phyloP scores from a whole-genome alignment of 164 flowering plant species.

The Santalum album region DNA sequence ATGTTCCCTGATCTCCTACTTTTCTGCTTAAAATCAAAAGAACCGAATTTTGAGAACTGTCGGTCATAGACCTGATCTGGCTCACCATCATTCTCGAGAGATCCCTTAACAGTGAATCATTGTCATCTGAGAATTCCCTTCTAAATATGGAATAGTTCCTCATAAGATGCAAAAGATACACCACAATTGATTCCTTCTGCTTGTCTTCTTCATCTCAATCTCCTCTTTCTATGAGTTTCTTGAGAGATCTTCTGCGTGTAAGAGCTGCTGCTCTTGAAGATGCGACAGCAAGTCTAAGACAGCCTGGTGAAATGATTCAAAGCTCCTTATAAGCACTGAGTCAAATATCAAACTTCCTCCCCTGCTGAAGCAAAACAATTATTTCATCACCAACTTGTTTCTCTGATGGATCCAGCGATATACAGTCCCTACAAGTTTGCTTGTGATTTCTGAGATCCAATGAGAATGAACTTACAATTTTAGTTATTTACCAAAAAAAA shows the following conservation, averaged over 20 bases:
- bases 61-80: slow-evolving; percentile 59
- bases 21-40: slow-evolving; percentile 65
- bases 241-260: slow-evolving; percentile 86
- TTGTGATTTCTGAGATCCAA: slow-evolving; percentile 71
- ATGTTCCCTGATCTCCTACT: slow-evolving; percentile 53
- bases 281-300: slow-evolving; percentile 74
- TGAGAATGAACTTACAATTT: slow-evolving; percentile 1
- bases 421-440: slow-evolving; percentile 52
- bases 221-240: slow-evolving; percentile 73
- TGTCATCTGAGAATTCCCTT: slow-evolving; percentile 81
- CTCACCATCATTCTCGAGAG: slow-evolving; percentile 44
- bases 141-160: slow-evolving; percentile 90
- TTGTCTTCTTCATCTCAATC: slow-evolving; percentile 87
- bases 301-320: slow-evolving; percentile 84
- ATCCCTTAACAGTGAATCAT: slow-evolving; percentile 79
- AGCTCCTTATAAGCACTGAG: slow-evolving; percentile 63
- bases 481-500: no score
- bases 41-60: slow-evolving; percentile 68
- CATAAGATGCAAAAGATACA: slow-evolving; percentile 89
- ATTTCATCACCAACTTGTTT: slow-evolving; percentile 95
- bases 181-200: slow-evolving; percentile 91
- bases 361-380: slow-evolving; percentile 82
- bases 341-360: slow-evolving; percentile 47
- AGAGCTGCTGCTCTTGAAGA: slow-evolving; percentile 95
- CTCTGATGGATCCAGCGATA: slow-evolving; percentile 68